Evolutionary conservation across 345 rosid genomes (phyloP).

Genomic region (Aethionema arabicum): DNA sequence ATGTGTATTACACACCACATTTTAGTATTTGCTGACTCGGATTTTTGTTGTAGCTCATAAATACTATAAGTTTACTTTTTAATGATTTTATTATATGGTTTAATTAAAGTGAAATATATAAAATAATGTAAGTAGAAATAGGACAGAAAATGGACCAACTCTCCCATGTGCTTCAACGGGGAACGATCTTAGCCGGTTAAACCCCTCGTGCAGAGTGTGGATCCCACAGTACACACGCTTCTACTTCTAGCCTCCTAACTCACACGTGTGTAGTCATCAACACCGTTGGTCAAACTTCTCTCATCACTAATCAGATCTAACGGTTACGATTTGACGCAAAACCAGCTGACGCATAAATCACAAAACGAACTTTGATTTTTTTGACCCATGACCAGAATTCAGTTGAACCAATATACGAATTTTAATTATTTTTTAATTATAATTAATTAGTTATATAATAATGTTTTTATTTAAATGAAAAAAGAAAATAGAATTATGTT

Average conservation of each 20-base stretch:
- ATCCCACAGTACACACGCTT: conserved; percentile 33
- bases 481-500: not conserved
- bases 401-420: conserved; percentile 14
- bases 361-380: conserved; percentile 28
- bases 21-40: conserved; percentile 18
- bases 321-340: conserved; percentile 32
- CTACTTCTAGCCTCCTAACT: conserved; percentile 13
- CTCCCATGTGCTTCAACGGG: conserved; percentile 31
- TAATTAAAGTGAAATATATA: too few species aligned
- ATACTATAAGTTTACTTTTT: conserved; percentile 18
- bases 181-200: not conserved
- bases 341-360: not conserved
- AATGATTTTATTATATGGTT: conserved; percentile 1
- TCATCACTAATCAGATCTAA: conserved; percentile 22
- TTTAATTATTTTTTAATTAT: not conserved
- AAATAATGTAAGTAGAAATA: not conserved
- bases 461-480: conserved; percentile 1
- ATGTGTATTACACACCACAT: conserved; percentile 4
- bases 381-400: conserved; percentile 45
- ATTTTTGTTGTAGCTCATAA: conserved; percentile 9
- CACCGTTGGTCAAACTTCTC: conserved; percentile 28
- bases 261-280: conserved; percentile 30
- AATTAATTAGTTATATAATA: not conserved
- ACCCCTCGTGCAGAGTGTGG: conserved; percentile 30
- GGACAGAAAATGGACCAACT: conserved; percentile 27